Base-by-base conservation (phyloP, 192 early-diverging fungal species). In the Allomyces macrogynus region DNA sequence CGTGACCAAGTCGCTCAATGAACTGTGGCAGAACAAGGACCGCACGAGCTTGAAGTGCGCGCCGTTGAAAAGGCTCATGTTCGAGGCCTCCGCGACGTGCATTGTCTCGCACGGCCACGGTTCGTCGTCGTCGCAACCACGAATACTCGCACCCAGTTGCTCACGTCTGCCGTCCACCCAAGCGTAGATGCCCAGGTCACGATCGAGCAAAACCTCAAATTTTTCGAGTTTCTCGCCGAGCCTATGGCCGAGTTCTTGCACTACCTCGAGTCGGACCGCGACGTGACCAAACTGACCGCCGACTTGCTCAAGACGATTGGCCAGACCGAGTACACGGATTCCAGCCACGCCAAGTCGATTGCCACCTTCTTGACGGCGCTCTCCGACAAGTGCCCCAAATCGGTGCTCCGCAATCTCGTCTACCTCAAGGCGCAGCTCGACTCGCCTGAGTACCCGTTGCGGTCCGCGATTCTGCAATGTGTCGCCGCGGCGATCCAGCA, bases 381-480 rank as follows among this genome's bases (percentile, higher is more conserved):
- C 66, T 92, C 95, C 69, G 76, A 75, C 62, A 84, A 82, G 22
- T 79, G 78, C 18, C 85, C 92, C 20, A 90, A 92, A 71, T 85
- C 87, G 16, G 87, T 89, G 63, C 78, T 91, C 0, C 77, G 78
- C 43, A 97, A 97, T 70, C 73, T 99, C 26, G 76, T 89, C 4
- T 80, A 81, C 27, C 70, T 97, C 24, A 87, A 93, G 23, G 90
- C 92, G 68, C 64, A 89, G 32, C 77, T 77, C 11, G 93, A 92
- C 54, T 89, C 86, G 67, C 73, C 86, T 2, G 81, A 95, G 23
- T 89, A 93, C 72, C 80, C 84, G 5, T 83, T 99, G 74, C 78
- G 97, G 42, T 81, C 77, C 20, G 86, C 86, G 3, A 83, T 97
- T 69, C 82, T 97, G 10, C 95, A 99, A 54, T 87, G 91, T 5